These are phyloP conservation scores for Colletotrichum trifolii DNA, from an alignment of 2,329 filamentous ascomycete genomes.

Conservation along the genomic window DNA sequence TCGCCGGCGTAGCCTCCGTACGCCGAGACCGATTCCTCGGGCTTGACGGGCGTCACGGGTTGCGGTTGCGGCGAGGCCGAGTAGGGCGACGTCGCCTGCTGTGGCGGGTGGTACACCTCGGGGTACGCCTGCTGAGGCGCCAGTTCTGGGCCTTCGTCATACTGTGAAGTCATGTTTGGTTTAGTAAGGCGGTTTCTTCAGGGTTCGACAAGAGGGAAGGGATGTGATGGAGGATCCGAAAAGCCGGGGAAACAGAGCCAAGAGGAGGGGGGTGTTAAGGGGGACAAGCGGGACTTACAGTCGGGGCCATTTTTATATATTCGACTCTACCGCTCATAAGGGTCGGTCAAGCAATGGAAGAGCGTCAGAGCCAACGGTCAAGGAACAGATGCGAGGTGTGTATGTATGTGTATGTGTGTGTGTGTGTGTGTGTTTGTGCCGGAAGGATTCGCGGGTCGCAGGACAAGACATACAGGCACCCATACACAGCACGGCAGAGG, in stretches of 20 bases:
- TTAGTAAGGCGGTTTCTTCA: slow-evolving; percentile 3
- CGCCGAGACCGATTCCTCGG: slow-evolving; percentile 22
- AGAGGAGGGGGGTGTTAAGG: neutral
- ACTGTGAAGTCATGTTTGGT: slow-evolving; percentile 18
- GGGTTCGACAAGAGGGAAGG: slow-evolving; percentile 1
- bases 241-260: slow-evolving; percentile 8
- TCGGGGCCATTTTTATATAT: slow-evolving; percentile 29
- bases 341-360: neutral
- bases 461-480: neutral
- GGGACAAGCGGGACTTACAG: slow-evolving; percentile 12
- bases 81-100: slow-evolving; percentile 4
- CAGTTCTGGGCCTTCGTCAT: slow-evolving; percentile 35
- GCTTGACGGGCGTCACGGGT: slow-evolving; percentile 26
- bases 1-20: slow-evolving; percentile 23
- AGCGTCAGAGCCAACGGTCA: neutral
- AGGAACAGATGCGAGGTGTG: neutral
- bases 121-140: slow-evolving; percentile 28
- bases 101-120: slow-evolving; percentile 32
- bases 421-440: neutral
- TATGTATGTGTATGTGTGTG: neutral
- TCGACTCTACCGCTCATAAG: slow-evolving; percentile 20
- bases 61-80: slow-evolving; percentile 19
- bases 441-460: slow-evolving; percentile 14
- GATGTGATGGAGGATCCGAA: neutral
- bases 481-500: neutral